Evolutionary conservation across 2,329 filamentous ascomycete genomes (phyloP), one percentile per base, ranked within the genome.

Genomic region (Sclerotinia sclerotiorum): DNA sequence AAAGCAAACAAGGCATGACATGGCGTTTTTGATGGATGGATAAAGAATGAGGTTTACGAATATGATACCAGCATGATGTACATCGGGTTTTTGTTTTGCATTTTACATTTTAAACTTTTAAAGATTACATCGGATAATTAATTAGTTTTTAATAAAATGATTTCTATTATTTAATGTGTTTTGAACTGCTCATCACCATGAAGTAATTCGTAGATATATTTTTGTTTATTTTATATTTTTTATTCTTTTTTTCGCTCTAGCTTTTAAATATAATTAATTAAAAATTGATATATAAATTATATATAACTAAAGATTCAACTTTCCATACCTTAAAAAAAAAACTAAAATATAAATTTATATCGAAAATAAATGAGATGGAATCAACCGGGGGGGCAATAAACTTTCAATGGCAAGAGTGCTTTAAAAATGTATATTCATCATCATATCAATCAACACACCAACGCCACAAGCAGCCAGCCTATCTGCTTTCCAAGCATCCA

Each of bases 51-150:
- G 5, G 17, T 51, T 51, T 49, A 39, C 46, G 58, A 62, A 62
- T 7, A 63, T 51, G 32, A 63, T 63, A 63, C 60, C 32, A 63
- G 60, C 29, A 51, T 51, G 51, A 27, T 27, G 39, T 63, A n/a
- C 32, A 51, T 39, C 19, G 6, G n/a, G 21, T 5, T 42, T 51
- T 51, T 32, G 6, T 5, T 49, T 49, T 32, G 11, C 5, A 15
- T 39, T 35, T 39, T 42, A 39, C 54, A 19, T 49, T 29, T 21
- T 0, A 35, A 21, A n/a, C 5, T 6, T 6, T 35, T 35, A 6
- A 35, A 35, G 17, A 19, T 55, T 62, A 35, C 10, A 35, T 56
- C 39, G 1, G 32, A 56, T 39, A 10, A 35, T 51, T 51, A 24
- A 11, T 62, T 27, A 51, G 15, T n/a, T 51, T 39, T 39, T 27